Evolutionary conservation across 106 monocot species (phyloP).

Genomic region (Acorus gramineus): DNA sequence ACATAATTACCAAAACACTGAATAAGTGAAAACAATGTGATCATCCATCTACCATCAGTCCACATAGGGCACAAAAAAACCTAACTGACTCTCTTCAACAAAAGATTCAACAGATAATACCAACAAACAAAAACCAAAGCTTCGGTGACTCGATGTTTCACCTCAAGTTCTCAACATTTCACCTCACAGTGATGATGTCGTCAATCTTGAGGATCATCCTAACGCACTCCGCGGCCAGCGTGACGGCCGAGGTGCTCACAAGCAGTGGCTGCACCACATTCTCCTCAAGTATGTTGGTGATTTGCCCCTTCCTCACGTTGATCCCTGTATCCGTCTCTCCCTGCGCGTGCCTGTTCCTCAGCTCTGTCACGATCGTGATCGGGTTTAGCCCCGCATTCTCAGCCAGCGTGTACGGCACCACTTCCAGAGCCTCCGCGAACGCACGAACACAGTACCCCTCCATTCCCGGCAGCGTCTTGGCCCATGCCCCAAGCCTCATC

Average conservation of each 20-base stretch:
- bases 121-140: too few species aligned
- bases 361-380: conserved; percentile 78
- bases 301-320: conserved; percentile 93
- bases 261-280: conserved; percentile 94
- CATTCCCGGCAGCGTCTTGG: conserved; percentile 86
- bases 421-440: conserved; percentile 88
- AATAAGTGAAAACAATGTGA: too few species aligned
- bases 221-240: conserved; percentile 77
- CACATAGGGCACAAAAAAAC: too few species aligned
- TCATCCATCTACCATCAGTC: too few species aligned
- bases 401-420: conserved; percentile 85
- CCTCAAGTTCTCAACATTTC: too few species aligned
- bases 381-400: conserved; percentile 97
- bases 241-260: conserved; percentile 83
- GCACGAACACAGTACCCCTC: conserved; percentile 90
- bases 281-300: conserved; percentile 93
- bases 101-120: too few species aligned
- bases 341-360: conserved; percentile 82
- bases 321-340: conserved; percentile 87
- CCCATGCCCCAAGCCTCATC: conserved; percentile 70
- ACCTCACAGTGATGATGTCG: conserved; percentile 89
- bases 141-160: too few species aligned
- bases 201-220: conserved; percentile 99
- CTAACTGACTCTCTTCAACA: too few species aligned
- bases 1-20: too few species aligned